These are phyloP conservation scores for Salvia hispanica DNA, from an alignment of 257 asterid genomes.

Conservation along the genomic window DNA sequence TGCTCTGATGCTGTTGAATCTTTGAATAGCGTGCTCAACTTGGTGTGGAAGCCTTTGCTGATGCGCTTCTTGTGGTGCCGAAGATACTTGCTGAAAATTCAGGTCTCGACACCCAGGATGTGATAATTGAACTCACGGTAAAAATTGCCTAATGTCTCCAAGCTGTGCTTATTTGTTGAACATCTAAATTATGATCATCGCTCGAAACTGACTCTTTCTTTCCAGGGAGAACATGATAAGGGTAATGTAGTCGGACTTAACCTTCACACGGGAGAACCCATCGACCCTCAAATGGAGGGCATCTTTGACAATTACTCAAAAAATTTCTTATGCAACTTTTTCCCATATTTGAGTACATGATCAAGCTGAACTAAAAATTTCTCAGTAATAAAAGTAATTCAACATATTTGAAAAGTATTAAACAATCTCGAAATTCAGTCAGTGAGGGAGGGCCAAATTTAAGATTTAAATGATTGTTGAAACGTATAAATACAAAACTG, in stretches of 20 bases:
- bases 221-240: conserved; percentile 92
- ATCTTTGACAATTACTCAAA: conserved; percentile 85
- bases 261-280: conserved; percentile 92
- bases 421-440: not conserved
- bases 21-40: conserved; percentile 85
- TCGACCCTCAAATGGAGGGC: conserved; percentile 98
- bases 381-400: not conserved
- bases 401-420: not conserved
- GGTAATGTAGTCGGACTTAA: conserved; percentile 93
- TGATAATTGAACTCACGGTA: conserved; percentile 88
- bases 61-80: conserved; percentile 96
- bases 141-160: conserved; percentile 4
- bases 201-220: conserved; percentile 14
- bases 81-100: conserved; percentile 96
- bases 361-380: not conserved
- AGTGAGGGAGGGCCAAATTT: not conserved
- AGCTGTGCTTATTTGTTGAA: not conserved
- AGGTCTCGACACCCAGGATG: conserved; percentile 98
- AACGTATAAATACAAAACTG: not conserved
- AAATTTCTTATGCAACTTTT: no score
- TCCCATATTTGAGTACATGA: no score
- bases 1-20: conserved; percentile 32
- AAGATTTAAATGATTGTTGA: not conserved
- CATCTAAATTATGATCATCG: conserved; percentile 4
- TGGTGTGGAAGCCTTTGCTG: conserved; percentile 96